phyloP scores from a whole-genome alignment of 2,329 filamentous ascomycete genomes.

The Fusarium falciforme region DNA sequence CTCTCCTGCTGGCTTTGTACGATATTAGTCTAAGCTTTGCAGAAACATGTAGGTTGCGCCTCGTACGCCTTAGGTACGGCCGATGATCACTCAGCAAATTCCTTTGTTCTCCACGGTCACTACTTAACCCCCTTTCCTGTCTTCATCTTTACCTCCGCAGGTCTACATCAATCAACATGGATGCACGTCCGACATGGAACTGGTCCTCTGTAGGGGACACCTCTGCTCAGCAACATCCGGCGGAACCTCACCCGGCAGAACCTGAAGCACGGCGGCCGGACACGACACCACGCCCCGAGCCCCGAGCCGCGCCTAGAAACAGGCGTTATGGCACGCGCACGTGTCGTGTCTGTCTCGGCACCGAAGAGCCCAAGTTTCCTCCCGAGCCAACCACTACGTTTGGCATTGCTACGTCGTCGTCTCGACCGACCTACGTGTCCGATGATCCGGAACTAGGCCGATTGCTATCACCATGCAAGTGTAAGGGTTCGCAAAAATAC shows the following conservation, averaged over 20 bases:
- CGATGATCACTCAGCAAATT: slow-evolving; percentile 23
- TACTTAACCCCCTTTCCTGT: slow-evolving; percentile 15
- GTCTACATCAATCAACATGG: slow-evolving; percentile 41
- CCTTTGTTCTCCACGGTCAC: slow-evolving; percentile 10
- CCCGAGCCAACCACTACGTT: slow-evolving; percentile 47
- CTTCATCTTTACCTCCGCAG: slow-evolving; percentile 33
- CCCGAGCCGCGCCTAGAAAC: slow-evolving; percentile 21
- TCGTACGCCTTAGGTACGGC: slow-evolving; percentile 31
- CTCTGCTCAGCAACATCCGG: slow-evolving; percentile 18
- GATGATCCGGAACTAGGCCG: slow-evolving; percentile 79
- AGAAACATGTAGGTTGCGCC: slow-evolving; percentile 45
- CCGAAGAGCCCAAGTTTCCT: slow-evolving; percentile 62
- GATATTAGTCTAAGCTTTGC: slow-evolving; percentile 14
- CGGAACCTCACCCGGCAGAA: slow-evolving; percentile 10
- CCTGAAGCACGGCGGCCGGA: slow-evolving; percentile 21
- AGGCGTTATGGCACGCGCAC: slow-evolving; percentile 75
- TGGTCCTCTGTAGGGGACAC: slow-evolving; percentile 40
- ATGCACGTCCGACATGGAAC: slow-evolving; percentile 42
- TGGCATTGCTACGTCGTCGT: slow-evolving; percentile 48
- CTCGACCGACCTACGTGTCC: slow-evolving; percentile 71
- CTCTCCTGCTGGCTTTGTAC: slow-evolving; percentile 25
- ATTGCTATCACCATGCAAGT: slow-evolving; percentile 89
- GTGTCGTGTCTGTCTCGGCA: slow-evolving; percentile 91
- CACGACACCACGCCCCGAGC: slow-evolving; percentile 10
- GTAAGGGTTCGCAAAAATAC: slow-evolving; percentile 92